Percentiles rank a stretch among this genome's conserved stretches.
phyloP scores from a whole-genome alignment of 116 monocot species.

The Phalaenopsis hybrid region DNA sequence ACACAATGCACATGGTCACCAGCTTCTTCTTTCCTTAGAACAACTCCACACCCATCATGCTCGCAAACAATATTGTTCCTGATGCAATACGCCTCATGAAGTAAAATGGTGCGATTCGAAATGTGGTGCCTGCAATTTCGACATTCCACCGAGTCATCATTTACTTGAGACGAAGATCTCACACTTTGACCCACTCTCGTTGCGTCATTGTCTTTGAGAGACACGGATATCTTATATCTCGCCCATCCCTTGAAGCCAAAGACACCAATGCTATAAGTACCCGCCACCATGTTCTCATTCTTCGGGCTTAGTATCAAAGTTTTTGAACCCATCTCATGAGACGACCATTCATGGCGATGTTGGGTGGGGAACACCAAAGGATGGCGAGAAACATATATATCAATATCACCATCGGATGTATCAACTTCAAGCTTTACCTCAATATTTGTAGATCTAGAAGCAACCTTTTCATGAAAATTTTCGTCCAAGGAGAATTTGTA shows the following conservation, averaged over 20 bases:
- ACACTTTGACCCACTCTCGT: constrained; percentile 27
- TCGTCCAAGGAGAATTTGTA: constrained; percentile 77
- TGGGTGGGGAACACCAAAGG: constrained; percentile 87
- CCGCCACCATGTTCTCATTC: constrained; percentile 23
- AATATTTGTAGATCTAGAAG: constrained; percentile 43
- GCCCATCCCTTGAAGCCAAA: constrained; percentile 85
- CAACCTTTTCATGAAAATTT: constrained; percentile 18
- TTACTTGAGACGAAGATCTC: constrained; percentile 23
- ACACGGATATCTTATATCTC: constrained; percentile 57
- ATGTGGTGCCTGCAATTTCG: constrained; percentile 62
- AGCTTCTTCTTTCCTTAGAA: constrained; percentile 79
- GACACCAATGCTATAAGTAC: constrained; percentile 82
- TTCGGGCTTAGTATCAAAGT: constrained; percentile 43
- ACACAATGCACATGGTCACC: constrained; percentile 72
- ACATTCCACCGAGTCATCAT: constrained; percentile 56
- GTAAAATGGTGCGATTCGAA: constrained; percentile 35
- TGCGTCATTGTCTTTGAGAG: constrained; percentile 32
- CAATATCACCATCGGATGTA: constrained; percentile 55
- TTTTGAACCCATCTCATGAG: constrained; percentile 82
- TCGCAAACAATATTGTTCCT: constrained; percentile 82
- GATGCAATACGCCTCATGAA: constrained; percentile 93
- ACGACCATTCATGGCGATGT: constrained; percentile 91
- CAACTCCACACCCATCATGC: constrained; percentile 70
- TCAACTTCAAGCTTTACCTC: constrained; percentile 63
- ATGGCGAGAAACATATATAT: constrained; percentile 89